Conservation (phyloP, 345 rosid species). For the Boechera retrofracta region DNA sequence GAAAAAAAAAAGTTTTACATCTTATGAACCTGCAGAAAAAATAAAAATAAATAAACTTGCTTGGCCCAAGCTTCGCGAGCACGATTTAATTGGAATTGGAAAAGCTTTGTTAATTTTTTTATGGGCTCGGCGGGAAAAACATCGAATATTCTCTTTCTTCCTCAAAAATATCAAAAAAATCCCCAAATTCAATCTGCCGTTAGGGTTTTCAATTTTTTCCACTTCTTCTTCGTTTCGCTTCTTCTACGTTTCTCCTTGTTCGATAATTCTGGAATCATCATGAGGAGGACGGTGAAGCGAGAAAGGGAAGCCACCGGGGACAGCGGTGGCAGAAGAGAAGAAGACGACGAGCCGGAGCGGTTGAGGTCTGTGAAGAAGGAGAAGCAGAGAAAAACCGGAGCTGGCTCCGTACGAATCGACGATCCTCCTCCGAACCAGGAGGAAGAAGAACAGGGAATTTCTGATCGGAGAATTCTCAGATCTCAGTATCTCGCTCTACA, state of each 20-base stretch:
- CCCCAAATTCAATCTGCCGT: slow-evolving; percentile 35
- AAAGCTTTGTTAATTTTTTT: slow-evolving; percentile 7
- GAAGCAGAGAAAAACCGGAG: slow-evolving; percentile 22
- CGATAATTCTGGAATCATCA: slow-evolving; percentile 5
- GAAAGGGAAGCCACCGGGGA: slow-evolving; percentile 30
- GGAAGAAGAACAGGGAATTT: slow-evolving; percentile 39
- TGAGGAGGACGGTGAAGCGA: slow-evolving; percentile 43
- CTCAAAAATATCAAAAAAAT: slow-evolving; percentile 28
- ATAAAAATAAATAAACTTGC: neutral
- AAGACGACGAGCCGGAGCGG: slow-evolving; percentile 26
- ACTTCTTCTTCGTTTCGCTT: slow-evolving; percentile 5
- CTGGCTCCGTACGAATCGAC: neutral
- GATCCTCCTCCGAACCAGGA: slow-evolving; percentile 42
- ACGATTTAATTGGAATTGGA: neutral
- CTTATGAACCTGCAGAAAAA: too few species aligned
- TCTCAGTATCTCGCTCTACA: slow-evolving; percentile 71
- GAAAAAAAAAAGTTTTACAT: too few species aligned
- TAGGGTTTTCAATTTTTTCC: slow-evolving; percentile 40
- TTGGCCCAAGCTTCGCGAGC: slow-evolving; percentile 22
- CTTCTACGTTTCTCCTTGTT: neutral
- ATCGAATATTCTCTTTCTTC: neutral
- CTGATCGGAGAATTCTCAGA: slow-evolving; percentile 69
- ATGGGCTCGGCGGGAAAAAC: slow-evolving; percentile 47
- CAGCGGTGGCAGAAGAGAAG: slow-evolving; percentile 13
- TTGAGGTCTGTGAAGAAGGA: slow-evolving; percentile 45